Base-by-base conservation (phyloP, 2,329 filamentous ascomycete genomes). In the Pseudopyricularia javanii region DNA sequence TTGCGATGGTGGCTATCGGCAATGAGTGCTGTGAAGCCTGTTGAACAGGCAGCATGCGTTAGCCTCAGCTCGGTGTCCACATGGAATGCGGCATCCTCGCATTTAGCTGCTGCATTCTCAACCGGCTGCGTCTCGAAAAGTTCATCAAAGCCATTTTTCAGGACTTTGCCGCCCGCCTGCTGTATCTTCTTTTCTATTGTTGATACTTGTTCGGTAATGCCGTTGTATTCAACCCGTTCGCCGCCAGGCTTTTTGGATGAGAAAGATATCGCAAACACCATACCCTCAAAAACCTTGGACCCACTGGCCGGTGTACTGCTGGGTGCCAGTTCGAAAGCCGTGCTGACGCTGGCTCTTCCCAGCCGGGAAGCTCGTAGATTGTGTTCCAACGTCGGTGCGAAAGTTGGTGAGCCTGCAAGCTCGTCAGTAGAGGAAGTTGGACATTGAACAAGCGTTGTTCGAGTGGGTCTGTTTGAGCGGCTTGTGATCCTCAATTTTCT, bases 201-300 rank as follows among this genome's bases (percentile, higher is more conserved):
- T 65, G 49, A 70, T 62, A 57, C 79, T 61, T 64, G 62, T 32
- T 68, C 66, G 28, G 62, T 58, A 26, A 65, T 68, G 43, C 65
- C 61, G 3, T 61, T 62, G 48, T 64, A 68, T 8, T 80, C 79
- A 17, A 80, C 75, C 8, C 69, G 69, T 15, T 74, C 30, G 30
- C 47, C 33, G 28, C 78, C 74, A 2, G 73, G 70, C 40, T 71
- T 69, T 28, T 67, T 68, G 0, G 68, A 66, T 59, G 75, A 74
- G 56, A 89, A 88, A 0, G 89, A 91, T 11, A 95, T 78, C 0
- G 90, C 90, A 66, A 97, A 96, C 0, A 81, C 82, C 90, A 96
- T 95, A 43, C 83, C 82, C 1, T 77, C 69, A 61, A 97, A 95
- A 0, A 94, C 56, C 9, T 54, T 60, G 26, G 37, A 15, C 14